Base-by-base conservation (phyloP, 148 eudicot genomes). In the Spergularia bocconei region DNA sequence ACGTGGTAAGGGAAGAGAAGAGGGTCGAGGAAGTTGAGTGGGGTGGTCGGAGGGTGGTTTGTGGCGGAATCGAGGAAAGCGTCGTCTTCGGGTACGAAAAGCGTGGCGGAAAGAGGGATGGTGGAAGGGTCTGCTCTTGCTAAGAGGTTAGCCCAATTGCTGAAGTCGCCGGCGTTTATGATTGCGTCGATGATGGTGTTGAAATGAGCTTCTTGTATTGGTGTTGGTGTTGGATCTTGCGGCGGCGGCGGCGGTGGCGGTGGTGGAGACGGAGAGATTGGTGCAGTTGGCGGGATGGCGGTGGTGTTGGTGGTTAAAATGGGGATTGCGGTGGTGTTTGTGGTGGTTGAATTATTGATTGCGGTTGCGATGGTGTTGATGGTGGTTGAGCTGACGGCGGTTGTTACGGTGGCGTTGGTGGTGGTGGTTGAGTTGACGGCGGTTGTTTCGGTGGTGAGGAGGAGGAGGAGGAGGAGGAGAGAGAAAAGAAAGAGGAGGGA, bases 51-150 rank as follows among this genome's bases (percentile, higher is more conserved):
- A 51, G 67, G 61, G 66, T 9, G 48, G 48, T 9, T 44, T 48
- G 17, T 58, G 19, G 78, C 71, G 58, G 2, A 59, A 75, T 81
- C 80, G 66, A 67, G 77, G 69, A 39, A 56, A 72, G 87, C 86
- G 68, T 71, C 73, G 75, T 88, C 82, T 65, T 74, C 17, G 20
- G 91, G 91, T 79, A 88, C 63, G 70, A 88, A 86, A 76, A 88
- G 38, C 73, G 91, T 88, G 77, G 84, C 75, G 70, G 75, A 51
- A 75, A 86, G 29, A 11, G 88, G 88, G 54, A 85, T 58, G 11
- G 75, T 5, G 5, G 87, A 57, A 0, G 81, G 81, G 67, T 75
- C 59, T 13, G 79, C 14, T 57, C 63, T 41, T 48, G 87, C 59
- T 60, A 88, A 77, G 64, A 88, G 39, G 62, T 63, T 58, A 19